These are phyloP conservation scores for Termitomyces sp. DNA, from an alignment of 768 basidiomycete species.

Conservation along the genomic window DNA sequence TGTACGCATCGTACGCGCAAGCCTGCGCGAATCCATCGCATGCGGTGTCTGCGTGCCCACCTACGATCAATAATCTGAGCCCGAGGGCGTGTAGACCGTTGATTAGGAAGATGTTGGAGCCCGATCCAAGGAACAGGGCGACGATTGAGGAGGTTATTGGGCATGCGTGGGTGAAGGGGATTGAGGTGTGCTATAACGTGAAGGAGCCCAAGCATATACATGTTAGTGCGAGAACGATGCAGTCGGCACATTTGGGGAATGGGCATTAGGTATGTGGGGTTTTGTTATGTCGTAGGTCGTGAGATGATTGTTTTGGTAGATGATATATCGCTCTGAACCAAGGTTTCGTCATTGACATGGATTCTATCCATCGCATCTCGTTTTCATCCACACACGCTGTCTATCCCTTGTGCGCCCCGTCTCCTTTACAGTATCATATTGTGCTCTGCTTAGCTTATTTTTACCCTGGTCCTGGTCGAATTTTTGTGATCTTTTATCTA, in stretches of 20 bases:
- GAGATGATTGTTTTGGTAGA: background rate
- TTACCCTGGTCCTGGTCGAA: background rate
- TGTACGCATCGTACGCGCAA: constrained; percentile 75
- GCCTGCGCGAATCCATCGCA: constrained; percentile 48
- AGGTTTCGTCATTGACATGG: background rate
- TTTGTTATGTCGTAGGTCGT: background rate
- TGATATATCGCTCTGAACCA: background rate
- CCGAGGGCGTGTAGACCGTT: constrained; percentile 82
- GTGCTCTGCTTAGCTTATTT: constrained; percentile 3
- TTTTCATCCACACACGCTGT: background rate
- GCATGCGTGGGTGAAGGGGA: constrained; percentile 74
- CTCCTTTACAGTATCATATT: background rate
- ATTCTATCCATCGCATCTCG: background rate
- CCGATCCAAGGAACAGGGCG: constrained; percentile 74
- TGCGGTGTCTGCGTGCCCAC: constrained; percentile 43
- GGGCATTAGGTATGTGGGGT: constrained; percentile 7
- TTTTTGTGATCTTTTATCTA: background rate
- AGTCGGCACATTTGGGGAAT: constrained; percentile 39
- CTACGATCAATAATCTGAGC: constrained; percentile 85
- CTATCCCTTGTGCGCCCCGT: background rate
- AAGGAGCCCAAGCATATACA: constrained; percentile 69
- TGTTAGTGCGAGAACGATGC: constrained; percentile 59
- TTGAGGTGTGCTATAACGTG: constrained; percentile 79
- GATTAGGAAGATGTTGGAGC: constrained; percentile 93
- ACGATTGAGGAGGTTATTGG: constrained; percentile 78